Evolutionary conservation across 345 rosid species (phyloP).

Genomic region (Murraya koenigii): DNA sequence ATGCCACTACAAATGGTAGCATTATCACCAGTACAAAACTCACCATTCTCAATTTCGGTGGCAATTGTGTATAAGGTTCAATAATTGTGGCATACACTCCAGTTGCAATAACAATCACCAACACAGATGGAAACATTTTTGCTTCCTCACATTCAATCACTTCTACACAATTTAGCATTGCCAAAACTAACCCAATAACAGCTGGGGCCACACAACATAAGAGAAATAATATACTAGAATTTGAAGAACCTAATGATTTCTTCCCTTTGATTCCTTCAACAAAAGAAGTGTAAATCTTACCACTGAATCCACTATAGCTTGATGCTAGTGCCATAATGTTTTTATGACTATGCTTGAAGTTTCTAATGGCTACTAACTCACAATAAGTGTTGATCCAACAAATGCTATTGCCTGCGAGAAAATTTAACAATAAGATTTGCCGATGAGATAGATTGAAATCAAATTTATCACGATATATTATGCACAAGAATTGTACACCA

Average conservation of each 20-base stretch:
- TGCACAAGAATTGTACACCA: constrained; percentile 35
- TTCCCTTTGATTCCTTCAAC: constrained; percentile 17
- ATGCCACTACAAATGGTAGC: constrained; percentile 27
- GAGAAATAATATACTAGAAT: constrained; percentile 24
- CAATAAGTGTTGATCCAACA: constrained; percentile 41
- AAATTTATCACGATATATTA: constrained; percentile 5
- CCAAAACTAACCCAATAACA: not conserved
- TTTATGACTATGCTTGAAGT: constrained; percentile 21
- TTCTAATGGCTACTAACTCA: constrained; percentile 15
- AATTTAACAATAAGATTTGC: constrained; percentile 32
- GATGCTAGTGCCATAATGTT: constrained; percentile 26
- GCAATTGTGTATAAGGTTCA: constrained; percentile 2
- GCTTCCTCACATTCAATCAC: constrained; percentile 1
- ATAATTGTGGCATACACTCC: constrained; percentile 27
- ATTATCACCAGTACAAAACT: constrained; percentile 15
- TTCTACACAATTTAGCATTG: constrained; percentile 15
- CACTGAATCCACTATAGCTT: constrained; percentile 35
- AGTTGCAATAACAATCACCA: constrained; percentile 24
- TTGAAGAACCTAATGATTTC: constrained; percentile 1
- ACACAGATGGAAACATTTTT: constrained; percentile 19
- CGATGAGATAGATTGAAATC: constrained; percentile 22
- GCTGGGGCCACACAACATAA: constrained; percentile 26
- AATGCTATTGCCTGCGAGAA: constrained; percentile 40
- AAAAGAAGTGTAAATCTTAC: constrained; percentile 30
- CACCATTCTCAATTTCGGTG: constrained; percentile 9